Conservation (phyloP, 2,329 filamentous ascomycete species). For the Colletotrichum sp. region DNA sequence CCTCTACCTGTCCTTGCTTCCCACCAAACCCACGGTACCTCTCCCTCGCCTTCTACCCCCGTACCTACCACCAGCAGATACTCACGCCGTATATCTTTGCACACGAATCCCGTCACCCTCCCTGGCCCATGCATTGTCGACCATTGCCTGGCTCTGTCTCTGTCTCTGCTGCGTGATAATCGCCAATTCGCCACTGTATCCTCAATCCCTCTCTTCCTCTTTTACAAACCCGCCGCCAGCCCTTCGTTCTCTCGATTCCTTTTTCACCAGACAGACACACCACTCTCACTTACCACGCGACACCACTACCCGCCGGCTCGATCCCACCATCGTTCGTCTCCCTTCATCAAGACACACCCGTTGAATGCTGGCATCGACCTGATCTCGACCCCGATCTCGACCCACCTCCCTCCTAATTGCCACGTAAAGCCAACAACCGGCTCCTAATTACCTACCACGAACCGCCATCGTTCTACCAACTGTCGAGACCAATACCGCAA, state of each 20-base stretch:
- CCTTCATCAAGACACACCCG: not conserved
- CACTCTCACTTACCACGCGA: constrained; percentile 1
- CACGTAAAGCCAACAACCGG: not conserved
- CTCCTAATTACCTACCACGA: not conserved
- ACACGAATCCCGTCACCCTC: not conserved
- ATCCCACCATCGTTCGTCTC: not conserved
- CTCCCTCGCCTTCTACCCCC: not conserved
- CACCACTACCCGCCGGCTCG: not conserved
- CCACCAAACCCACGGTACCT: not conserved
- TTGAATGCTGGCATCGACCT: constrained; percentile 20
- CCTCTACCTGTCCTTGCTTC: not conserved
- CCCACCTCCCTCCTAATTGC: not conserved
- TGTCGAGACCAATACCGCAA: constrained; percentile 14
- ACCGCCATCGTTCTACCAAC: not conserved
- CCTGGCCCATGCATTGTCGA: constrained; percentile 16
- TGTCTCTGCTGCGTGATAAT: constrained; percentile 7
- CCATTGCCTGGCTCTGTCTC: constrained; percentile 7
- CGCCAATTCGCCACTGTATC: constrained; percentile 10
- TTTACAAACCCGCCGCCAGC: not conserved
- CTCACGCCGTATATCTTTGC: not conserved
- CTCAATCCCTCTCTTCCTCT: not conserved
- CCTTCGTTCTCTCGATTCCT: not conserved
- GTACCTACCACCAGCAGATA: not conserved
- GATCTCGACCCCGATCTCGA: not conserved
- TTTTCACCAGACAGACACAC: not conserved